A percentile compares a stretch with the other conserved stretches of the same genome.
Evolutionary conservation across 2,329 filamentous ascomycete species (phyloP).

Genomic region (Teratosphaeria zuluensis): DNA sequence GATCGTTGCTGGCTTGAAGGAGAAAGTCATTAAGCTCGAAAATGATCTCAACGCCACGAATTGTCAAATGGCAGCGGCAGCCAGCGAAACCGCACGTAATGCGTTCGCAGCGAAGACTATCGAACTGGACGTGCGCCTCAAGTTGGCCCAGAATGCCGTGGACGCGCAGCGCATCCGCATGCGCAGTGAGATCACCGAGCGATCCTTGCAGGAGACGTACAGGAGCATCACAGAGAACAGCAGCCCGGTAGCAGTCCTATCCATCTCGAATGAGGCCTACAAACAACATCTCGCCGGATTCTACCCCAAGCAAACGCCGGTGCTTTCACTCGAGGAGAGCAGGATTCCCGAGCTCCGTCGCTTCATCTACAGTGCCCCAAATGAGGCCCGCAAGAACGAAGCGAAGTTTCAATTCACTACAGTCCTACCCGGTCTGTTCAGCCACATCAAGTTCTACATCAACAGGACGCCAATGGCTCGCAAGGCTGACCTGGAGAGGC

Average conservation of each 20-base stretch:
- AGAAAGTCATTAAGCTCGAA: not conserved
- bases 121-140: not conserved
- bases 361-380: no score
- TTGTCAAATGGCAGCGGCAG: not conserved
- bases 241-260: conserved; percentile 3
- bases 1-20: not conserved
- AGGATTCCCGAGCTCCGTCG: no score
- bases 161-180: conserved; percentile 2
- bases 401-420: no score
- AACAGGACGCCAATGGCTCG: no score
- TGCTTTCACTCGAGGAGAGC: no score
- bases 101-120: not conserved
- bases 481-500: no score
- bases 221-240: conserved; percentile 1
- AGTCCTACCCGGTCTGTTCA: no score
- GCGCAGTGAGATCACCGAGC: conserved; percentile 3
- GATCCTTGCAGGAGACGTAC: conserved; percentile 2
- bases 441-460: no score
- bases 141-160: not conserved
- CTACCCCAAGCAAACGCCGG: no score
- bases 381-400: no score
- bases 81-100: not conserved
- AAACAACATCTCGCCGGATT: no score
- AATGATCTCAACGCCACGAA: not conserved
- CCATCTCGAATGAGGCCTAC: not conserved